Evolutionary conservation across 2,329 filamentous ascomycete genomes (phyloP).

Genomic region (Drechslera avenae): DNA sequence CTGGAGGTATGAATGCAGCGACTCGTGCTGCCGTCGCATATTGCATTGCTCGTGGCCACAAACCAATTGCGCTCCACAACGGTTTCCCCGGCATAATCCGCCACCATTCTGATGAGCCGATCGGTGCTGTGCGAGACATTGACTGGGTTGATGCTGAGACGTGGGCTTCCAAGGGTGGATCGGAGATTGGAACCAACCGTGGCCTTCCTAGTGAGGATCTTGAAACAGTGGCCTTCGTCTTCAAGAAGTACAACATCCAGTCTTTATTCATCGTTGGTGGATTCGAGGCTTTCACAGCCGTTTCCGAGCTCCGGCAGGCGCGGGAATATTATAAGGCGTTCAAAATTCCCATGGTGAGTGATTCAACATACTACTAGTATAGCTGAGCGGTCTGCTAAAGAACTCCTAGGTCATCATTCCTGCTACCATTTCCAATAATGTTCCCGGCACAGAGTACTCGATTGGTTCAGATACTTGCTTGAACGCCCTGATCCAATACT

Average conservation of each 20-base stretch:
- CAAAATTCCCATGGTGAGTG: conserved; percentile 77
- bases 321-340: conserved; percentile 79
- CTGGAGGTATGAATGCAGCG: conserved; percentile 97
- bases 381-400: conserved; percentile 12
- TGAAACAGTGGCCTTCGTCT: conserved; percentile 78
- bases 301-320: conserved; percentile 84
- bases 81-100: conserved; percentile 93
- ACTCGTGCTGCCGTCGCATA: conserved; percentile 92
- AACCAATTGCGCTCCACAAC: conserved; percentile 90
- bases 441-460: conserved; percentile 96
- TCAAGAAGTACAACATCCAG: conserved; percentile 87
- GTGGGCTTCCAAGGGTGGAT: conserved; percentile 96
- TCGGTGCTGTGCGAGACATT: conserved; percentile 83
- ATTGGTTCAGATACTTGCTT: conserved; percentile 95
- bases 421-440: conserved; percentile 98
- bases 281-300: conserved; percentile 93
- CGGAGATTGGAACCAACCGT: conserved; percentile 97
- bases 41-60: conserved; percentile 89
- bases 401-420: conserved; percentile 76
- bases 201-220: conserved; percentile 89
- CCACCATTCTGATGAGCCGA: conserved; percentile 82
- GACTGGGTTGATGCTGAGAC: conserved; percentile 92
- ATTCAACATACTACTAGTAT: too few species aligned
- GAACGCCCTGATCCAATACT: conserved; percentile 93
- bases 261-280: conserved; percentile 91